Evolutionary conservation across 2,329 filamentous ascomycete genomes (phyloP).

Genomic region (Didymella pinodella): DNA sequence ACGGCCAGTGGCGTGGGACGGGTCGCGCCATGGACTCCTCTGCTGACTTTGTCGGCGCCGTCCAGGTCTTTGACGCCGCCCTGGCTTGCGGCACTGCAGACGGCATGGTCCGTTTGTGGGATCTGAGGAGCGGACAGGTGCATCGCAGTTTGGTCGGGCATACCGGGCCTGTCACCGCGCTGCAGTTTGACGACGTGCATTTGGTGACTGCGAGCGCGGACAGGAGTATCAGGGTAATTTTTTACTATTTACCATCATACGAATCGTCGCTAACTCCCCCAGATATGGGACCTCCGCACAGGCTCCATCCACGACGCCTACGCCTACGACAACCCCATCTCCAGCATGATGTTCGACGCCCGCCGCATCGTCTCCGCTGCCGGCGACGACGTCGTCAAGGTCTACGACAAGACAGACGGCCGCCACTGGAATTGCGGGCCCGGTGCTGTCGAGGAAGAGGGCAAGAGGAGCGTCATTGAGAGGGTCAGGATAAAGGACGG

Average conservation of each 20-base stretch:
- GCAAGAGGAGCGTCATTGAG: constrained; percentile 68
- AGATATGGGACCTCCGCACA: constrained; percentile 99
- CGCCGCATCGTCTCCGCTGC: constrained; percentile 89
- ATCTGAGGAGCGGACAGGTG: constrained; percentile 95
- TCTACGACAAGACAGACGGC: constrained; percentile 97
- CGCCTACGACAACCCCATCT: constrained; percentile 90
- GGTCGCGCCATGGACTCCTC: constrained; percentile 69
- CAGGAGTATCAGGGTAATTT: constrained; percentile 88
- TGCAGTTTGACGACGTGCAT: constrained; percentile 97
- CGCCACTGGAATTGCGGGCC: constrained; percentile 96
- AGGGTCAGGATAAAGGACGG: constrained; percentile 90
- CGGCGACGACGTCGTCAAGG: constrained; percentile 92
- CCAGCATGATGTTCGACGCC: constrained; percentile 96
- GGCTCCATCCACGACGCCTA: constrained; percentile 96
- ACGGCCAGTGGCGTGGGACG: constrained; percentile 75
- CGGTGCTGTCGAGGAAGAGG: constrained; percentile 73
- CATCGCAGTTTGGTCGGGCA: constrained; percentile 94
- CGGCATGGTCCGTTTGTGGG: constrained; percentile 96
- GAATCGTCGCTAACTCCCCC: constrained; percentile 31
- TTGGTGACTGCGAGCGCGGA: constrained; percentile 92
- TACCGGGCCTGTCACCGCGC: constrained; percentile 89
- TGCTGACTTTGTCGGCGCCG: constrained; percentile 90
- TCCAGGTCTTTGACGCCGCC: constrained; percentile 96
- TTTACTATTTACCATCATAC: background rate
- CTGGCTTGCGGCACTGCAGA: constrained; percentile 96